Conservation (phyloP, 441 rosid species). For the Populus hybrid region DNA sequence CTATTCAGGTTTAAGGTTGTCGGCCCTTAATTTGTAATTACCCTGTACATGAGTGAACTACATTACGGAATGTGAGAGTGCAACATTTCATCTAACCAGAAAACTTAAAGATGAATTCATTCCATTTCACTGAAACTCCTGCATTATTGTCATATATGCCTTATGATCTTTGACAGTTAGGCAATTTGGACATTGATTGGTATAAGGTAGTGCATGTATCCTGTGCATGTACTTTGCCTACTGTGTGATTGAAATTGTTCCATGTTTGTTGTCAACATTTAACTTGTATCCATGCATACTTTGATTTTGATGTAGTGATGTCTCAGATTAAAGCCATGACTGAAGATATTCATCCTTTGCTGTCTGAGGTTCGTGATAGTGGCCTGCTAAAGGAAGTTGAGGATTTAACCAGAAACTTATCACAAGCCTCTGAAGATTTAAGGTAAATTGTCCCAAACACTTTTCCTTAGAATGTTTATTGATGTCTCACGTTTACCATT, state of each 20-base stretch:
- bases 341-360: constrained; percentile 92
- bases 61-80: not conserved
- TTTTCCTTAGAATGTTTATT: not conserved
- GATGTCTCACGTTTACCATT: no score
- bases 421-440: constrained; percentile 85
- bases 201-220: not conserved
- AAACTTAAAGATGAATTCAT: not conserved
- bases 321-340: constrained; percentile 97
- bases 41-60: not conserved
- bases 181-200: not conserved
- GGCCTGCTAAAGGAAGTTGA: constrained; percentile 92
- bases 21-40: not conserved
- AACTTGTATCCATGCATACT: constrained; percentile 44
- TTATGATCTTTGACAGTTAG: not conserved
- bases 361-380: constrained; percentile 72
- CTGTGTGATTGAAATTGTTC: constrained; percentile 5
- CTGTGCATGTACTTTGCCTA: not conserved
- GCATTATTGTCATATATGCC: not conserved
- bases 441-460: constrained; percentile 43
- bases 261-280: constrained; percentile 1
- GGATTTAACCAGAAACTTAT: constrained; percentile 68
- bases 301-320: constrained; percentile 66
- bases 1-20: not conserved
- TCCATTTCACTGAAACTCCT: not conserved
- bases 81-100: not conserved